Percentiles rank a stretch among this genome's conserved stretches.
Evolutionary conservation across 352 stramenopile genomes (phyloP).

Genomic region (Pythium monospermum): DNA sequence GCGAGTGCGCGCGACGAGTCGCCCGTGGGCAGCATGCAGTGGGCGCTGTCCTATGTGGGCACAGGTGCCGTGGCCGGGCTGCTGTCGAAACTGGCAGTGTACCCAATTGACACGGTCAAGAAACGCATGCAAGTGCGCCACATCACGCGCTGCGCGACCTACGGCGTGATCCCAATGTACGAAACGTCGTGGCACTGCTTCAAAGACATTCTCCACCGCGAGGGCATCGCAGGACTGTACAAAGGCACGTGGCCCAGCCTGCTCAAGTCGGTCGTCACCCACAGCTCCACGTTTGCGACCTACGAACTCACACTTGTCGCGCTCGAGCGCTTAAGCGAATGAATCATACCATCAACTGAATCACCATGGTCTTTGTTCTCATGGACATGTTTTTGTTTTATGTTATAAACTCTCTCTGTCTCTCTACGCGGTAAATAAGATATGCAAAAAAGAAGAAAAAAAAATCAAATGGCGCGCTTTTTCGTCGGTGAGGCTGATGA

Average conservation of each 20-base stretch:
- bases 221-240: conserved; percentile 72
- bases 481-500: conserved; percentile 4
- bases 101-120: conserved; percentile 95
- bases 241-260: conserved; percentile 77
- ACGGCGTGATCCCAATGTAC: conserved; percentile 70
- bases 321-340: conserved; percentile 25
- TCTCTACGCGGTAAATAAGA: background rate
- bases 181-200: conserved; percentile 55
- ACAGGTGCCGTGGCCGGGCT: conserved; percentile 86
- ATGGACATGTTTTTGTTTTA: too few relatives aligned
- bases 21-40: conserved; percentile 17
- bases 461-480: conserved; percentile 3
- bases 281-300: conserved; percentile 71
- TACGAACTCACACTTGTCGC: conserved; percentile 59
- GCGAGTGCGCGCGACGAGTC: conserved; percentile 20
- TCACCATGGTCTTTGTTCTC: too few relatives aligned
- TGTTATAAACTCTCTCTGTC: too few relatives aligned
- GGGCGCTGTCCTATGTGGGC: conserved; percentile 52
- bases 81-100: conserved; percentile 90
- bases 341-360: too few relatives aligned
- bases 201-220: conserved; percentile 43
- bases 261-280: conserved; percentile 72
- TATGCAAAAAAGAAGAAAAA: too few relatives aligned
- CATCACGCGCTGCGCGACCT: conserved; percentile 47
- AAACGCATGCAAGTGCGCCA: conserved; percentile 92